Conservation (phyloP, 345 rosid species). For the Populus deltoides region DNA sequence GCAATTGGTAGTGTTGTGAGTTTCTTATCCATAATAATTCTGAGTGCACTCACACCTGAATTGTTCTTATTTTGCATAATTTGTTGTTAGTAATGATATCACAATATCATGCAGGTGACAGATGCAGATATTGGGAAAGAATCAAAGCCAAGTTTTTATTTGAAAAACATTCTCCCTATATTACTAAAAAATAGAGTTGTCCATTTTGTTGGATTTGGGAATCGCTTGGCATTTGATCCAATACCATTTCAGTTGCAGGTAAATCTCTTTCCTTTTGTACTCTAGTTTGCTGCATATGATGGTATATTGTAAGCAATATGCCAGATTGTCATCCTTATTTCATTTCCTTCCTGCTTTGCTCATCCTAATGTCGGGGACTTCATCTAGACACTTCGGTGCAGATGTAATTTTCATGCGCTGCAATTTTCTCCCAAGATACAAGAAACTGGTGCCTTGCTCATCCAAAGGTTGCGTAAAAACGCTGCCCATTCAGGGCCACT, state of each 20-base stretch:
- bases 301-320: constrained; percentile 2
- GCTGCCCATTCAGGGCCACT: constrained; percentile 52
- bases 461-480: constrained; percentile 59
- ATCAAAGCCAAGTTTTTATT: constrained; percentile 76
- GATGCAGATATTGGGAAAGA: constrained; percentile 75
- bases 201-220: constrained; percentile 90
- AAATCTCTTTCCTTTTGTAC: constrained; percentile 22
- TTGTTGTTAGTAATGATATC: neutral
- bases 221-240: constrained; percentile 95
- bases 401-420: constrained; percentile 92
- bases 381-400: constrained; percentile 94
- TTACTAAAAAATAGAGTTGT: constrained; percentile 66
- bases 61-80: neutral
- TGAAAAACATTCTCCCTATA: constrained; percentile 81
- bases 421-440: constrained; percentile 77
- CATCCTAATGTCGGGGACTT: constrained; percentile 39
- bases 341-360: constrained; percentile 15
- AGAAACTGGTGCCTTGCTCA: constrained; percentile 75
- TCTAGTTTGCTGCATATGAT: constrained; percentile 4
- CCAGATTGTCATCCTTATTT: constrained; percentile 14
- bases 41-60: neutral
- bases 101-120: constrained; percentile 47
- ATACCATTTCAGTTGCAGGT: constrained; percentile 89
- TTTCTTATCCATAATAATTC: constrained; percentile 16
- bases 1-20: constrained; percentile 90